These are phyloP conservation scores for Schrenkiella parvula DNA, from an alignment of 345 rosid genomes.

Conservation along the genomic window DNA sequence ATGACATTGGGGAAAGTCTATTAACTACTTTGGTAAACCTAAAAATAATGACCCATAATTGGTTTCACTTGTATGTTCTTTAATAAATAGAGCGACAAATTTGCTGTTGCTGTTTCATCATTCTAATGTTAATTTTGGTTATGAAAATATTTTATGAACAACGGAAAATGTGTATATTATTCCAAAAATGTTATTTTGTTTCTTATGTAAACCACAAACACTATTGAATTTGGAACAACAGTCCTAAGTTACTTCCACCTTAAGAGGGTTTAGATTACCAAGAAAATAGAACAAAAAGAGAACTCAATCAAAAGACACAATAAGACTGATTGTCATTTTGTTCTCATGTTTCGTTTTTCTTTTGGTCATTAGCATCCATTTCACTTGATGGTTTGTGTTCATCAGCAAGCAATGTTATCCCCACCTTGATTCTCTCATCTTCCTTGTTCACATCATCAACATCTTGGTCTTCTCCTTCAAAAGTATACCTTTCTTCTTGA, in stretches of 20 bases:
- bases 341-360: neutral
- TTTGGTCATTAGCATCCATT: neutral
- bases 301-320: neutral
- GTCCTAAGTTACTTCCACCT: neutral
- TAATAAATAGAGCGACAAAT: neutral
- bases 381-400: neutral
- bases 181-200: neutral
- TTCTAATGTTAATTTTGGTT: no score
- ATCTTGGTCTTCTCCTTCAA: constrained; percentile 29
- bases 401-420: neutral
- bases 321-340: neutral
- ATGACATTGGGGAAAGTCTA: neutral
- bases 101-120: neutral
- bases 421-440: neutral
- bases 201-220: neutral
- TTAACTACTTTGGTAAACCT: neutral
- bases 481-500: neutral
- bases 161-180: neutral
- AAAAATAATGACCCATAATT: neutral
- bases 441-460: constrained; percentile 12
- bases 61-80: neutral
- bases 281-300: neutral
- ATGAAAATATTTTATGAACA: neutral
- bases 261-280: neutral
- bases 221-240: neutral